Evolutionary conservation across 2,329 filamentous ascomycete species (phyloP), one percentile per base, ranked within the genome.

Genomic region (Phyllosticta citribraziliensis): DNA sequence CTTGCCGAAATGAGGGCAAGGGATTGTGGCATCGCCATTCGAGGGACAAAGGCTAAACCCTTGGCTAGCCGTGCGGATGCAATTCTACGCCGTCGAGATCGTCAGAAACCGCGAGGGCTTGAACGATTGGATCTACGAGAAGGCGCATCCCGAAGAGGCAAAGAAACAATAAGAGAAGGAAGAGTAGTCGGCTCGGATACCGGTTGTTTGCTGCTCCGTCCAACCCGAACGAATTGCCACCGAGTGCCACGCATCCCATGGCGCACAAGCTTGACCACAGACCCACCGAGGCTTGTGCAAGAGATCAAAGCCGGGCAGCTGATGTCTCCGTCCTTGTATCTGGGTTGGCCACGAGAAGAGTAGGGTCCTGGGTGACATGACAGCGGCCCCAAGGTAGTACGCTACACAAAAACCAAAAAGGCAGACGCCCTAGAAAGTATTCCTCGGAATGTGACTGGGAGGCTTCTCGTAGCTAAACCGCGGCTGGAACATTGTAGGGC

Each of bases 121-220:
- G 62, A 99, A 99, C 71, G 94, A 99, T 75, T 99, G 94, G 94
- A 85, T 99, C 65, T 94, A 93, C 75, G 92, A 97, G 77, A 82
- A 89, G 73, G 84, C 87, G 1, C 85, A 93, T 69, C 80, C 82
- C 61, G 79, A 83, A 67, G 82, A 82, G 73, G 74, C 70, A 70
- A 64, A 70, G 71, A 47, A 47, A n/a, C 40, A 47, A 47, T 64
- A 54, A 27, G 47, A 58, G 35, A 57, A 57, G 56, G 35, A 60
- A 52, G 30, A 40, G 14, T 52, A 55, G 53, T 53, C 19, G 10
- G 19, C 17, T 53, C 24, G 14, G 40, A 47, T 47, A 47, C 12
- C 14, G 40, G 14, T 47, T 47, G 40, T n/a, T 47, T n/a, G 14
- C 40, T n/a, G 40, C 6, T 47, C 40, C 40, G 40, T 47, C 40